These are phyloP conservation scores for Colletotrichum sidae DNA, from an alignment of 2,329 filamentous ascomycete species.

Conservation along the genomic window DNA sequence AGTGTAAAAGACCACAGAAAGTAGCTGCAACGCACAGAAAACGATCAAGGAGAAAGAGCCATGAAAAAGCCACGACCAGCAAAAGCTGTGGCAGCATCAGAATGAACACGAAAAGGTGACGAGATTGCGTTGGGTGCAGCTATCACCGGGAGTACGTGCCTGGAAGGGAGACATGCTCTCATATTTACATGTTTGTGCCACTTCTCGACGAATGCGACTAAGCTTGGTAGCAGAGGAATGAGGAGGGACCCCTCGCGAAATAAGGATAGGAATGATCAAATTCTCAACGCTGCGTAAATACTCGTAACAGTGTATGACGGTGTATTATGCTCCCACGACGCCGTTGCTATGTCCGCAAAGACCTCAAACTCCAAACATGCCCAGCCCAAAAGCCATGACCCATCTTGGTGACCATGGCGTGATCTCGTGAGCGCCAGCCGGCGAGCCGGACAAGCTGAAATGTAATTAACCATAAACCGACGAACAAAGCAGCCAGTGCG, in stretches of 20 bases:
- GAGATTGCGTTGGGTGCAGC: too few species aligned
- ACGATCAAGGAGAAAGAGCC: too few species aligned
- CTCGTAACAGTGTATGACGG: conserved; percentile 32
- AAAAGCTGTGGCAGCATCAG: too few species aligned
- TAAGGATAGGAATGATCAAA: neutral
- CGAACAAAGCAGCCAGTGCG: conserved; percentile 25
- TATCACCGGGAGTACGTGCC: too few species aligned
- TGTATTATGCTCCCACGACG: conserved; percentile 36
- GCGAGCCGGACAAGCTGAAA: conserved; percentile 22
- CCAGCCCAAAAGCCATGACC: conserved; percentile 34
- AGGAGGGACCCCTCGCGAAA: neutral
- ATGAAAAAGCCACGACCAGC: too few species aligned
- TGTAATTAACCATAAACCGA: conserved; percentile 33
- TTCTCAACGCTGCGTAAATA: conserved; percentile 26
- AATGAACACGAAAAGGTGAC: too few species aligned
- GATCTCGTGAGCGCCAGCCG: conserved; percentile 33
- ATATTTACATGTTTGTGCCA: too few species aligned
- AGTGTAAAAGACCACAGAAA: too few species aligned
- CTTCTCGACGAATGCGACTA: too few species aligned
- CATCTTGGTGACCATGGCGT: conserved; percentile 28
- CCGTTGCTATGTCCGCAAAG: conserved; percentile 37
- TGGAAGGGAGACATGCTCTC: too few species aligned
- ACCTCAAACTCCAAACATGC: conserved; percentile 37
- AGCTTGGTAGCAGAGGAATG: too few species aligned
- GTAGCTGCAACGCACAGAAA: too few species aligned